Evolutionary conservation across 208 protist species (phyloP).

Genomic region (Acanthamoeba sp.): DNA sequence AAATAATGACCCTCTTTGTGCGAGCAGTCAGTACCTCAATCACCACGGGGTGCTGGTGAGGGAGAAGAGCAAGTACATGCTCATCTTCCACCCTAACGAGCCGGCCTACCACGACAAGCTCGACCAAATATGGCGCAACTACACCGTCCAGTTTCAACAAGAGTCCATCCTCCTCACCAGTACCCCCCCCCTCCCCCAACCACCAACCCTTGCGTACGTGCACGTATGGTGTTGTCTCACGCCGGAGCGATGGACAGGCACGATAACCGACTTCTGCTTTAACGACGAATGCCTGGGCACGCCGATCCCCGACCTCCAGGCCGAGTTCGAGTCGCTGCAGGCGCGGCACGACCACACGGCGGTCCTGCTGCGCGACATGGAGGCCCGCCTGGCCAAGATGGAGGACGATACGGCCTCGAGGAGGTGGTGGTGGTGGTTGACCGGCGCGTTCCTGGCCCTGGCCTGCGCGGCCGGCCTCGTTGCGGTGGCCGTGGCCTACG

Average conservation of each 20-base stretch:
- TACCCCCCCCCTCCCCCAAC: not conserved
- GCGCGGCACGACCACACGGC: not conserved
- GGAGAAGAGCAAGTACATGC: constrained; percentile 18
- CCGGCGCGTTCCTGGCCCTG: too few species aligned
- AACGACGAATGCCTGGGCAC: not conserved
- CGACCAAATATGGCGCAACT: not conserved
- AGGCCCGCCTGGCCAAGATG: not conserved
- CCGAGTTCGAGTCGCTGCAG: not conserved
- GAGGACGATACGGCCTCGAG: too few species aligned
- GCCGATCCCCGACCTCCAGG: not conserved
- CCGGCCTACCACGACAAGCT: not conserved
- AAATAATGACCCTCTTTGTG: too few species aligned
- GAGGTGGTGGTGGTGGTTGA: too few species aligned
- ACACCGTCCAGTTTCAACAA: not conserved
- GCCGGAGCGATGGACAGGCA: not conserved
- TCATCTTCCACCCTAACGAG: constrained; percentile 6
- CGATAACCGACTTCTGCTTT: constrained; percentile 1
- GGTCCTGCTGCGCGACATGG: not conserved
- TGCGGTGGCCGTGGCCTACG: too few species aligned
- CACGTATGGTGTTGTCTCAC: not conserved
- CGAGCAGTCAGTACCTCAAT: not conserved
- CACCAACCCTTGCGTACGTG: not conserved
- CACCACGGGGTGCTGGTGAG: not conserved
- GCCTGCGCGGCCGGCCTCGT: too few species aligned
- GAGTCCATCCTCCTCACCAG: constrained; percentile 7